Evolutionary conservation across 1,284 basidiomycete species (phyloP).

Genomic region (Irpex sp.): DNA sequence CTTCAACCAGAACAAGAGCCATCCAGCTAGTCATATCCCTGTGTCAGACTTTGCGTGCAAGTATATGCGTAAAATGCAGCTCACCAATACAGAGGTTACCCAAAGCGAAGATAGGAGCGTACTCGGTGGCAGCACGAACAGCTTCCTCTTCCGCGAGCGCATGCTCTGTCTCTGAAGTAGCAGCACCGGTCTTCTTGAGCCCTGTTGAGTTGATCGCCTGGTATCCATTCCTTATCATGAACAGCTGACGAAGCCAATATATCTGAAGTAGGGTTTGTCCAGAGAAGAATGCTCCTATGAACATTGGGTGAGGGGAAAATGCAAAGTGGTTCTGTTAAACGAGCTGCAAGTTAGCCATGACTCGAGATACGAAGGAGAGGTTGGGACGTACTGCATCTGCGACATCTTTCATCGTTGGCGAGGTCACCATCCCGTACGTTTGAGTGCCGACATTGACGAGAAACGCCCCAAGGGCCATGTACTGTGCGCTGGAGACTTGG

Average conservation of each 20-base stretch:
- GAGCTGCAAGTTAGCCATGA: neutral
- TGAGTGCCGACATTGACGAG: constrained; percentile 29
- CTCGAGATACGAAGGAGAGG: neutral
- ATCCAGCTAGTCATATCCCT: constrained; percentile 22
- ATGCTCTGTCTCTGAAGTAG: neutral
- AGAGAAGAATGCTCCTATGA: constrained; percentile 33
- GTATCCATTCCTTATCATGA: constrained; percentile 7
- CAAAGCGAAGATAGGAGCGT: constrained; percentile 31
- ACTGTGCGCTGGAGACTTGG: constrained; percentile 25
- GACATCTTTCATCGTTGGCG: constrained; percentile 33
- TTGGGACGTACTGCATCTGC: constrained; percentile 28
- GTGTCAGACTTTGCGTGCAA: no score
- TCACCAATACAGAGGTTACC: constrained; percentile 32
- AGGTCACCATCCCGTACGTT: constrained; percentile 28
- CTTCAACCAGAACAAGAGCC: constrained; percentile 33
- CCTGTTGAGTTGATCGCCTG: no score
- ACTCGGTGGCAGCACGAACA: constrained; percentile 22
- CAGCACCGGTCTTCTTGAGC: no score
- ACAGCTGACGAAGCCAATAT: constrained; percentile 29
- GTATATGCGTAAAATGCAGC: neutral
- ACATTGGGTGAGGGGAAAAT: constrained; percentile 32
- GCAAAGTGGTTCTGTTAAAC: constrained; percentile 31
- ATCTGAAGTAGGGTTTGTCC: constrained; percentile 29
- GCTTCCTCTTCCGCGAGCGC: constrained; percentile 16
- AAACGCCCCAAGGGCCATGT: constrained; percentile 27